phyloP scores from a whole-genome alignment of 352 stramenopile species.

The Phytophthora meadii region DNA sequence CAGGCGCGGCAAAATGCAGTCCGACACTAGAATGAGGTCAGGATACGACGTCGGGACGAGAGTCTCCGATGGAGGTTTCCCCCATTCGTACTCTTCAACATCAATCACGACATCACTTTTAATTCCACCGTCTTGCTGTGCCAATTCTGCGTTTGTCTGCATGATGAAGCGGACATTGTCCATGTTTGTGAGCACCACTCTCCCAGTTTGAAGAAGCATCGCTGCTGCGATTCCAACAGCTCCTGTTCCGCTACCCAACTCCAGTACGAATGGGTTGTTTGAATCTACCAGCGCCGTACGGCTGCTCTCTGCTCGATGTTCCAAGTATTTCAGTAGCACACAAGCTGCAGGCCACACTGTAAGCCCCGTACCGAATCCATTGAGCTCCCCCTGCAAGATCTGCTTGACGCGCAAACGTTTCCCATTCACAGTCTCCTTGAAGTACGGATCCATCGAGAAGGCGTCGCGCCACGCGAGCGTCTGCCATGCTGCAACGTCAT shows the following conservation, averaged over 20 bases:
- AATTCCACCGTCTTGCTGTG: constrained; percentile 36
- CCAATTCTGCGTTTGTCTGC: constrained; percentile 81
- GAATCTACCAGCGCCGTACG: constrained; percentile 34
- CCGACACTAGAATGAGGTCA: constrained; percentile 92
- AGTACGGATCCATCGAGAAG: constrained; percentile 73
- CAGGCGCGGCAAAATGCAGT: constrained; percentile 96
- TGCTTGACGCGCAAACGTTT: constrained; percentile 71
- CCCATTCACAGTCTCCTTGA: constrained; percentile 53
- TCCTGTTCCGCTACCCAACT: constrained; percentile 93
- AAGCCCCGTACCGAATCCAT: constrained; percentile 80
- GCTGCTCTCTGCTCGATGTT: constrained; percentile 47
- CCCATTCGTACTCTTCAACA: constrained; percentile 93
- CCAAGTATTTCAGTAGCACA: constrained; percentile 81
- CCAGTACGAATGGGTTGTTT: constrained; percentile 68
- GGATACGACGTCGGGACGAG: constrained; percentile 49
- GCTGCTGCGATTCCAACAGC: constrained; percentile 90
- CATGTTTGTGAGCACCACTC: constrained; percentile 93
- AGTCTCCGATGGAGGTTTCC: constrained; percentile 41
- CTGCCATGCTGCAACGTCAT: constrained; percentile 51
- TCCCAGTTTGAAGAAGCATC: constrained; percentile 76
- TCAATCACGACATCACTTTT: constrained; percentile 53
- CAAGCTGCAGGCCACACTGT: constrained; percentile 87
- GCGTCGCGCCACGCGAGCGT: constrained; percentile 80
- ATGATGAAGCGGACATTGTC: constrained; percentile 91
- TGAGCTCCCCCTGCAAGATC: constrained; percentile 79